Evolutionary conservation across 306 rosid species (phyloP).

Genomic region (Lablab purpureus): DNA sequence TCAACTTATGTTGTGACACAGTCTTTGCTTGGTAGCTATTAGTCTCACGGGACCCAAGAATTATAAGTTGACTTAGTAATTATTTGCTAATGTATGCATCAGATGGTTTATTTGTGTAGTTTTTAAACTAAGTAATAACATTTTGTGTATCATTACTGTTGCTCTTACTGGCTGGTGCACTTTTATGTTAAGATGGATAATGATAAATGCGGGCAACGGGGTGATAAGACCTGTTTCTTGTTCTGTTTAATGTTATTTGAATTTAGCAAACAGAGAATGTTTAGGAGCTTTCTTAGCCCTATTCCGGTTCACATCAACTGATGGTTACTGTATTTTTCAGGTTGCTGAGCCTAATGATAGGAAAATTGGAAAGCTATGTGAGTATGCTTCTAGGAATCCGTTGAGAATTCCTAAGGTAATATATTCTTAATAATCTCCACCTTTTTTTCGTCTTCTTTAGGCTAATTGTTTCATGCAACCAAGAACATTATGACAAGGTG

Average conservation of each 20-base stretch:
- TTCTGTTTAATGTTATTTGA: slow-evolving; percentile 8
- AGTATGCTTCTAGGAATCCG: slow-evolving; percentile 57
- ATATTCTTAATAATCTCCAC: slow-evolving; percentile 10
- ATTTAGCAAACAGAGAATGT: slow-evolving; percentile 33
- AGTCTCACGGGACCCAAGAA: neutral
- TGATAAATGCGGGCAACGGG: slow-evolving; percentile 22
- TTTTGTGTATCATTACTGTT: slow-evolving; percentile 34
- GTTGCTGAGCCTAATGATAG: slow-evolving; percentile 60
- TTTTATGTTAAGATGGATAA: slow-evolving; percentile 3
- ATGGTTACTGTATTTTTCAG: slow-evolving; percentile 46
- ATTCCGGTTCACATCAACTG: slow-evolving; percentile 2
- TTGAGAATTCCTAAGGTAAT: slow-evolving; percentile 64
- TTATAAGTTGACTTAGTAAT: slow-evolving; percentile 11
- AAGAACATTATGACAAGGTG: slow-evolving; percentile 33
- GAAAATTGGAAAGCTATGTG: slow-evolving; percentile 60
- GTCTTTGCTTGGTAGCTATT: slow-evolving; percentile 33
- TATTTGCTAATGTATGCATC: slow-evolving; percentile 16
- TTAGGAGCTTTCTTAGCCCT: slow-evolving; percentile 14
- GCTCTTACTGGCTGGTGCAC: neutral
- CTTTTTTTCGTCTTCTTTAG: slow-evolving; percentile 25
- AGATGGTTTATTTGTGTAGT: slow-evolving; percentile 23
- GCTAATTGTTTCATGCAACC: slow-evolving; percentile 33
- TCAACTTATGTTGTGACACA: neutral
- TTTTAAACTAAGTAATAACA: slow-evolving; percentile 30
- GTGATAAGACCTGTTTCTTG: slow-evolving; percentile 3